phyloP scores from a whole-genome alignment of 257 asterid species.

The Ophiorrhiza pumila region DNA sequence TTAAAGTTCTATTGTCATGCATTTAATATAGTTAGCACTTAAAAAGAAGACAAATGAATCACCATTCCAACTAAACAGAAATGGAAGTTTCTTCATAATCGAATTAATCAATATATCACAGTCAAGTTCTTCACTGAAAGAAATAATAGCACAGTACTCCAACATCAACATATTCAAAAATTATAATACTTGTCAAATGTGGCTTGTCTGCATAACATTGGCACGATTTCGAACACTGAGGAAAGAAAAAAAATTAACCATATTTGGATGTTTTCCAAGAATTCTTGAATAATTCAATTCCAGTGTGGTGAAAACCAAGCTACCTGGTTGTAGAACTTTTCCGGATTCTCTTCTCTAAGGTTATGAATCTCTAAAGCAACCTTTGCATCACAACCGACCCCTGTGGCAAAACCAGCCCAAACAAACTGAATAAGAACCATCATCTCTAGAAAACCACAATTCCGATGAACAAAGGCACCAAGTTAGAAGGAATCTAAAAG shows the following conservation, averaged over 20 bases:
- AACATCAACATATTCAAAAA: not conserved
- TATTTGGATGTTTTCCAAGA: not conserved
- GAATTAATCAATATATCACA: not conserved
- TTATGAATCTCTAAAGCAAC: constrained; percentile 98
- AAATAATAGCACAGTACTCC: not conserved
- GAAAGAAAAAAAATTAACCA: not conserved
- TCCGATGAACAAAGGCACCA: not conserved
- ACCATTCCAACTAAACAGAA: no score
- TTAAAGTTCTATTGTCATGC: not conserved
- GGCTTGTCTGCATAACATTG: not conserved
- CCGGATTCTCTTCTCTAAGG: constrained; percentile 98
- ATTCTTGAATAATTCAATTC: not conserved
- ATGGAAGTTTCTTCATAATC: not conserved
- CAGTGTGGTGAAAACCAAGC: not conserved
- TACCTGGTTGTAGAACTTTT: constrained; percentile 97
- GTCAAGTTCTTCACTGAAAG: not conserved
- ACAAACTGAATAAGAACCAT: not conserved
- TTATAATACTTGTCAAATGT: not conserved
- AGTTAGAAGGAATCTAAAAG: not conserved
- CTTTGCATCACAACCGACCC: constrained; percentile 99
- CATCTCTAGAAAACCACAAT: not conserved
- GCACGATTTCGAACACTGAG: not conserved
- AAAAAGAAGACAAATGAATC: not conserved
- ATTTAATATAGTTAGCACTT: not conserved
- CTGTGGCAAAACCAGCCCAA: constrained; percentile 34